Conservation (phyloP, 306 rosid species). For the Quercus rubra region DNA sequence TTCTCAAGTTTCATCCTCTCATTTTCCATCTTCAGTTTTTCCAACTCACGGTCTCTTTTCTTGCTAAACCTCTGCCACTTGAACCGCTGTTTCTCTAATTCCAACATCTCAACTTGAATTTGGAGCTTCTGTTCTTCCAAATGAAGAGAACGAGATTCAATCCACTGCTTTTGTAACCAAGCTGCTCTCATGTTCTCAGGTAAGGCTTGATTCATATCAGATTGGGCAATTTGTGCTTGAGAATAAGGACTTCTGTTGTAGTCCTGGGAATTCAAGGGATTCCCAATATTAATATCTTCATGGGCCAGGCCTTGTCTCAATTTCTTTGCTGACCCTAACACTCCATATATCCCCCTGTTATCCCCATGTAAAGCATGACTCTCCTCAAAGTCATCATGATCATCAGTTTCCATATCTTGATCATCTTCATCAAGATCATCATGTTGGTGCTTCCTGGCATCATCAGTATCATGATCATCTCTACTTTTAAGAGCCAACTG, state of each 20-base stretch:
- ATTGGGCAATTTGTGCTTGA: slow-evolving; percentile 32
- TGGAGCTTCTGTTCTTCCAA: slow-evolving; percentile 84
- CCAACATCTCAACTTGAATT: slow-evolving; percentile 70
- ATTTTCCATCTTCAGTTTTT: slow-evolving; percentile 73
- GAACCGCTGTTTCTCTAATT: slow-evolving; percentile 70
- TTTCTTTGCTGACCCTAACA: slow-evolving; percentile 52
- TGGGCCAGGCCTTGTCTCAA: slow-evolving; percentile 39
- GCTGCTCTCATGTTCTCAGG: slow-evolving; percentile 56
- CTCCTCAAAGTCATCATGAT: slow-evolving; percentile 66
- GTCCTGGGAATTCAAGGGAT: slow-evolving; percentile 48
- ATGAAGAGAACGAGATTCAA: slow-evolving; percentile 60
- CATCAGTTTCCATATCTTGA: slow-evolving; percentile 62
- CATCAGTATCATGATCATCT: slow-evolving; percentile 68
- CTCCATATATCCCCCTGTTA: slow-evolving; percentile 37
- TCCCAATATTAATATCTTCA: slow-evolving; percentile 46
- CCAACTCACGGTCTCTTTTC: slow-evolving; percentile 82
- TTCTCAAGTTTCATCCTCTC: slow-evolving; percentile 88
- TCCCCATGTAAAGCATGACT: slow-evolving; percentile 52
- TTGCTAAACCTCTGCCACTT: slow-evolving; percentile 80
- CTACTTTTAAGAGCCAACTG: slow-evolving; percentile 68
- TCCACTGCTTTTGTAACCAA: slow-evolving; percentile 69
- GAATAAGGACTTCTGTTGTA: slow-evolving; percentile 43
- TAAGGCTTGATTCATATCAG: slow-evolving; percentile 45
- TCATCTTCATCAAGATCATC: slow-evolving; percentile 79
- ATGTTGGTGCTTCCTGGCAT: slow-evolving; percentile 50